Evolutionary conservation across 2,329 filamentous ascomycete species (phyloP).

Genomic region (Aspergillus alliaceus): DNA sequence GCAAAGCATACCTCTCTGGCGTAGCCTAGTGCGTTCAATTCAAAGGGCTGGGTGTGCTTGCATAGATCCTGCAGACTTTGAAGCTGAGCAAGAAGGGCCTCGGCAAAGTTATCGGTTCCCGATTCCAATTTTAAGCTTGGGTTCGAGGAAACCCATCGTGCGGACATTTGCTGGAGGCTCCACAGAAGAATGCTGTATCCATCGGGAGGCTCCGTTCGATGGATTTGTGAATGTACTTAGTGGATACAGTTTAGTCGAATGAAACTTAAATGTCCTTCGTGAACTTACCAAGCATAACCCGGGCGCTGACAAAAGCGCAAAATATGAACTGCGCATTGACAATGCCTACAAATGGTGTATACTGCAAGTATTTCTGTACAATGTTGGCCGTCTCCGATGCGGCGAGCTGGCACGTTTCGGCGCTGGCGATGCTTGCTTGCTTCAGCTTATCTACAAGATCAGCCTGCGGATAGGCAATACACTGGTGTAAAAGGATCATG

Average conservation of each 20-base stretch:
- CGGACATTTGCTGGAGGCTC: background rate
- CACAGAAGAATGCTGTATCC: background rate
- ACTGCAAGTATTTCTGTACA: background rate
- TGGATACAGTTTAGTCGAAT: background rate
- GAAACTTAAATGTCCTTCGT: background rate
- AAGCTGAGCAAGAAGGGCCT: background rate
- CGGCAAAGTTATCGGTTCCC: background rate
- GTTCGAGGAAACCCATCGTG: background rate
- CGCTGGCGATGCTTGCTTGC: background rate
- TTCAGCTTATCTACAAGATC: background rate
- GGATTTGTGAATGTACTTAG: background rate
- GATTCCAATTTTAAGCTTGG: background rate
- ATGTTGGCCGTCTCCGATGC: background rate
- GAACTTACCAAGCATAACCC: background rate
- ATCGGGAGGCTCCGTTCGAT: background rate
- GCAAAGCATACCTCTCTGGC: background rate
- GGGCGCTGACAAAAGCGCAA: background rate
- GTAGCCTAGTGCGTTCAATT: background rate
- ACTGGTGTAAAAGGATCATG: conserved; percentile 51
- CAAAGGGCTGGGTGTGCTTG: background rate
- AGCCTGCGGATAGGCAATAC: conserved; percentile 42
- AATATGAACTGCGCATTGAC: background rate
- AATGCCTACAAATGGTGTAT: background rate
- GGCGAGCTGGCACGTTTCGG: background rate
- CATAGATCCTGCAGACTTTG: background rate